Base-by-base conservation (phyloP, 169 alveolate genomes). In the Miamiensis avidus region DNA sequence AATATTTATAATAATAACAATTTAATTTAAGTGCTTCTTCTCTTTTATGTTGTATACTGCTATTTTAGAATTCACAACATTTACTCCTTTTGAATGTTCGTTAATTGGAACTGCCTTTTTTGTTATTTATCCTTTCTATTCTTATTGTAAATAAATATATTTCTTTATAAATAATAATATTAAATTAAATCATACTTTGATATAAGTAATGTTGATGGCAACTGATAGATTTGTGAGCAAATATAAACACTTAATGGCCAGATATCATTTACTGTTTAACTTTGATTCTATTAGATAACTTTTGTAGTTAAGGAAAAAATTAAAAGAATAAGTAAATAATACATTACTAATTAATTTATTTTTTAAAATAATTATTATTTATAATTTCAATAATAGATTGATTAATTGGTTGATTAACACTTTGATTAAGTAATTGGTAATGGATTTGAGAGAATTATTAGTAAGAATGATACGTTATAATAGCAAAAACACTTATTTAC, bases 111-210 rank as follows among this genome's bases (percentile, higher is more conserved):
- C 82, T 0, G 26, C 75, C n/a, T 91, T 91, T 87, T 89, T 85
- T 33, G n/a, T 91, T 29, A 72, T 88, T 34, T 91, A 84, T 82
- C 95, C 95, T 1, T 49, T 91, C 30, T 88, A 88, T 76, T 27
- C 88, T n/a, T 87, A 81, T 34, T n/a, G 84, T 79, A 79, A 49
- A 26, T 34, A 34, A 49, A 15, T 49, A 79, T 64, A 65, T 49
- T 0, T 0, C 0, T 6, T 29, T 16, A 49, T 49, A 0, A 6
- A 6, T 30, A 30, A 49, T 49, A 49, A 49, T 49, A 49, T 20
- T 11, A 11, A 20, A 49, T 49, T 49, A 4, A 11, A 49, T 11
- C 4, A 49, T 49, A 11, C 20, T 11, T 49, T 49, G 4, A 49
- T 49, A 49, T 11, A 49, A 49, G 69, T 49, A 20, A 49, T 49